A percentile compares a stretch with the other conserved stretches of the same genome.
Evolutionary conservation across 1,139 yeast genomes (phyloP).

Genomic region (Geotrichum histeridarum): DNA sequence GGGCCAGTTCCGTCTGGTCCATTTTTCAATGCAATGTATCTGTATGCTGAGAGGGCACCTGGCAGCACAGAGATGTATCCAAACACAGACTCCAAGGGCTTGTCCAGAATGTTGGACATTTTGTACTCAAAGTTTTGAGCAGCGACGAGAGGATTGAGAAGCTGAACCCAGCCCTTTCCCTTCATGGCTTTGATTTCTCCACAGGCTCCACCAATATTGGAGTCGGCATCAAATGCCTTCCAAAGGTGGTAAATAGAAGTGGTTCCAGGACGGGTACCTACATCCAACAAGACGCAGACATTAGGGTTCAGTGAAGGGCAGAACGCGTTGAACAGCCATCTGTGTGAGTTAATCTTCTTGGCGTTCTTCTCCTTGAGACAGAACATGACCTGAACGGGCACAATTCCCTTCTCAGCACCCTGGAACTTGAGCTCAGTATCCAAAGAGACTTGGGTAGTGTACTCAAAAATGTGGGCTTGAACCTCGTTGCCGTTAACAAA

Average conservation of each 20-base stretch:
- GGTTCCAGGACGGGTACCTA: slow-evolving; percentile 71
- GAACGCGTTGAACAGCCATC: slow-evolving; percentile 83
- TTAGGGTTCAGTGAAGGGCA: slow-evolving; percentile 66
- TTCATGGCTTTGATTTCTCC: slow-evolving; percentile 73
- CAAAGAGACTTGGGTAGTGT: slow-evolving; percentile 73
- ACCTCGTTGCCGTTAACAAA: slow-evolving; percentile 67
- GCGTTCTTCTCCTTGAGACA: slow-evolving; percentile 73
- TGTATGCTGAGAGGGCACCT: slow-evolving; percentile 81
- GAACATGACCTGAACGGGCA: slow-evolving; percentile 68
- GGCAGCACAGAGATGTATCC: slow-evolving; percentile 81
- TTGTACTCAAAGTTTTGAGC: slow-evolving; percentile 84
- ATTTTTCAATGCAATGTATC: slow-evolving; percentile 52
- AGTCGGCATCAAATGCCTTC: slow-evolving; percentile 62
- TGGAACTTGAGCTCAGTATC: slow-evolving; percentile 57
- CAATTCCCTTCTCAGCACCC: slow-evolving; percentile 34
- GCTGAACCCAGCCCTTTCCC: slow-evolving; percentile 51
- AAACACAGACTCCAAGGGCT: slow-evolving; percentile 77
- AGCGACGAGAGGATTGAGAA: slow-evolving; percentile 68
- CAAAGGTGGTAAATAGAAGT: slow-evolving; percentile 73
- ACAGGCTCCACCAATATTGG: slow-evolving; percentile 81
- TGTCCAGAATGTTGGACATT: slow-evolving; percentile 74
- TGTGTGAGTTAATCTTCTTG: slow-evolving; percentile 72
- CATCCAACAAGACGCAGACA: slow-evolving; percentile 67
- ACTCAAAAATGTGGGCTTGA: slow-evolving; percentile 70
- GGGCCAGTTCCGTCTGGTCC: slow-evolving; percentile 48